Base-by-base conservation (phyloP, 2,329 filamentous ascomycete genomes). In the Magnaporthales sp. region DNA sequence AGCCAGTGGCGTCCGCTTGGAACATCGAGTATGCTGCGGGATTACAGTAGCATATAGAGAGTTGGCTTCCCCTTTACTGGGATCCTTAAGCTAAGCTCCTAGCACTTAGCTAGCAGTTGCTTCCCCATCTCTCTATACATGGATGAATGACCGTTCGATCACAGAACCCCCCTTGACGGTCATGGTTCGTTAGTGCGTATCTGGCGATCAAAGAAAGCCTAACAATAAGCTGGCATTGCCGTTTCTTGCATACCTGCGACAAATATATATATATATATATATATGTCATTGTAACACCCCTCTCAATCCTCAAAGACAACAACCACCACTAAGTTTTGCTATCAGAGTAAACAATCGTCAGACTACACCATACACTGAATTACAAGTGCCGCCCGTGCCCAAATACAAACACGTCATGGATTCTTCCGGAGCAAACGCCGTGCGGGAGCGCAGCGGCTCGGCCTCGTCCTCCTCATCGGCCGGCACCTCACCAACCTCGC, bases 391-490 rank as follows among this genome's bases (percentile, higher is more conserved):
- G 4, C 6, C 61, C 4, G 32, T 8, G 13, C 6, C 60, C 26
- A 27, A 62, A 62, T 3, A 54, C 19, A 22, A 7, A 27, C 10
- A 62, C 66, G 66, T 7, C 63, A 71, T 71, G 70, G 66, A 68
- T 61, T 62, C 70, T 19, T 15, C 66, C 6, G 67, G 27, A 61
- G 60, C 54, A 58, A 68, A 67, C 56, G 51, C 58, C 19, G 38
- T 62, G 68, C 67, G 71, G 66, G 67, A 73, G 67, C 70, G 74
- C 3, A 69, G 72, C 32, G 69, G 72, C 67, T 76, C 75, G 19
- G 73, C 70, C 64, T 68, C 72, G 54, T 74, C 74, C 22, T 71
- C 71, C 61, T 68, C 70, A 1, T 74, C 73, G 0, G 46, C 67
- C 38, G 15, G 24, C 4, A 65, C 31, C 29, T 71, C 70, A 13